Evolutionary conservation across 2,329 filamentous ascomycete genomes (phyloP).

Genomic region (Colletotrichum sp.): DNA sequence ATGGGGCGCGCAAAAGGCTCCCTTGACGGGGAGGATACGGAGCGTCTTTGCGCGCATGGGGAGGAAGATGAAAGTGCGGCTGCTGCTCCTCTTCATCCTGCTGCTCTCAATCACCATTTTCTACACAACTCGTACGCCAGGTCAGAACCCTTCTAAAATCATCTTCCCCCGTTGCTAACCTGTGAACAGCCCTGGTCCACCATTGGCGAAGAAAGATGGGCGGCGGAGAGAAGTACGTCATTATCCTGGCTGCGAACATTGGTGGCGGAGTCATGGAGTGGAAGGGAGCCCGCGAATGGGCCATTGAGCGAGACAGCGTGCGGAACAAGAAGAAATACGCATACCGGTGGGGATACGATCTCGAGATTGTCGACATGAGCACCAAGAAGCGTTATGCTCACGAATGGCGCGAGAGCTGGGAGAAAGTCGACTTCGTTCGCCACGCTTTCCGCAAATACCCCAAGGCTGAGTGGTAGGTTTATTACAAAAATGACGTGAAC

Average conservation of each 20-base stretch:
- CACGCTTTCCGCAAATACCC: conserved; percentile 92
- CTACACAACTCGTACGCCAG: conserved; percentile 74
- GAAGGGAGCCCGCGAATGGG: conserved; percentile 98
- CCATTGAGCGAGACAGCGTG: conserved; percentile 94
- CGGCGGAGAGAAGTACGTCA: conserved; percentile 88
- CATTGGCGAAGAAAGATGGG: conserved; percentile 79
- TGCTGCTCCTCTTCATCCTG: conserved; percentile 64
- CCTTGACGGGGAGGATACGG: conserved; percentile 52
- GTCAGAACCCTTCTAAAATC: conserved; percentile 38
- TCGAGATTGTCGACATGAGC: conserved; percentile 98
- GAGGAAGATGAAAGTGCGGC: conserved; percentile 68
- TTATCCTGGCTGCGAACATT: conserved; percentile 91
- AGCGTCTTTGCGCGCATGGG: conserved; percentile 56
- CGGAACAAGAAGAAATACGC: conserved; percentile 94
- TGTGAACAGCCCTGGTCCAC: conserved; percentile 53
- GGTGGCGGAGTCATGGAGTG: conserved; percentile 98
- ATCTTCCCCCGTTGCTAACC: conserved; percentile 26
- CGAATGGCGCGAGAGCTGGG: conserved; percentile 99
- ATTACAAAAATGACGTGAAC: background rate
- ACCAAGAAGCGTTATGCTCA: conserved; percentile 98
- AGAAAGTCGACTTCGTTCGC: conserved; percentile 94
- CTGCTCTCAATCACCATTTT: conserved; percentile 68
- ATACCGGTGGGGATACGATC: conserved; percentile 87
- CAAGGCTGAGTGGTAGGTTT: conserved; percentile 87
- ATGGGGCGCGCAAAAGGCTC: conserved; percentile 53